Evolutionary conservation across 768 basidiomycete species (phyloP), one percentile per base, ranked within the genome.

Genomic region (Tylopilus subfusipes): DNA sequence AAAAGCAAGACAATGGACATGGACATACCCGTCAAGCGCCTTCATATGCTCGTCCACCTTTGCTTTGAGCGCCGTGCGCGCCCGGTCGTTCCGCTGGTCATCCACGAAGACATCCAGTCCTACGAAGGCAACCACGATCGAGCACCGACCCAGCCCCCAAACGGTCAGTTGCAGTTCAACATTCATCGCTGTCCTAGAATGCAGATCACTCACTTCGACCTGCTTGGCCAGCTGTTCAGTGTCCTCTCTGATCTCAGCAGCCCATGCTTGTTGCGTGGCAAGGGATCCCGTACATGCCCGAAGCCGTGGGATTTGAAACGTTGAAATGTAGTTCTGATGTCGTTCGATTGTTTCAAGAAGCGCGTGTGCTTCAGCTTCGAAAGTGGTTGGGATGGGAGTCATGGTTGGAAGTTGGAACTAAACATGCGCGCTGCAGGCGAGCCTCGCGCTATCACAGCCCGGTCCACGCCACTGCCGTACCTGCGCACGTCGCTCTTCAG

Each of bases 251-350:
- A 94, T 69, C 64, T 93, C 91, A 5, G 82, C 82, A 1, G 84
- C 83, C 50, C 87, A 76, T 45, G 82, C 79, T 64, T 93, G 86
- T 61, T 96, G 93, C 3, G 82, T 64, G 0, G 78, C 67, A 11
- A 90, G 73, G 1, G 93, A 86, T 0, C 88, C 91, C 10, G 70
- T 74, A 68, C 90, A 95, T 48, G 74, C 64, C 10, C 78, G 76
- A 47, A 97, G 75, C 2, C 88, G 82, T 1, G 92, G 89, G 31
- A 97, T 78, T 68, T 93, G 89, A 61, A 83, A 84, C 12, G 83
- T 75, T 4, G 75, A 62, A 8, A 96, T 67, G 70, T 93, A 90
- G 3, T 70, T 77, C 55, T 83, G 75, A 11, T 82, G 77, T 22
- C 90, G 75, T 42, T 79, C 74, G 5, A 83, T 68, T 3, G 75